A percentile compares a stretch with the other conserved stretches of the same genome.
Evolutionary conservation across 192 early-diverging fungal species (phyloP).

Genomic region (Pilaira anomala): DNA sequence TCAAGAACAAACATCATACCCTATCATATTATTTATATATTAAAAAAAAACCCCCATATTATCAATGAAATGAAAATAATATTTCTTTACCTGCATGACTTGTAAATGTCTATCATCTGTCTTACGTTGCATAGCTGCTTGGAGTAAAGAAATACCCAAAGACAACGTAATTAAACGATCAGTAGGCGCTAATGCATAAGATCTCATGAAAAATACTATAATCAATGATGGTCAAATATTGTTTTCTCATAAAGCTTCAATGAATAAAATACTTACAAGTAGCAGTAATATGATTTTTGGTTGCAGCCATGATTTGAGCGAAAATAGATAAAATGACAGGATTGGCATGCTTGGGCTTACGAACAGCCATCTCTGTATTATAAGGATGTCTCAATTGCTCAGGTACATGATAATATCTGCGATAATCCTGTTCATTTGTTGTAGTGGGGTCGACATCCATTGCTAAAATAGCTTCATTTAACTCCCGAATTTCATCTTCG

Average conservation of each 20-base stretch:
- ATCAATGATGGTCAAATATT: background rate
- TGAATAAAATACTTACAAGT: constrained; percentile 44
- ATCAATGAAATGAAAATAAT: background rate
- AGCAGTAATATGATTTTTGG: constrained; percentile 53
- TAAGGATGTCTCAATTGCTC: background rate
- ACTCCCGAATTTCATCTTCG: background rate
- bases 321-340: constrained; percentile 51
- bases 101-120: constrained; percentile 68
- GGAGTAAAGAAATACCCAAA: constrained; percentile 59
- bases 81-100: constrained; percentile 42
- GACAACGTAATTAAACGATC: constrained; percentile 68
- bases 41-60: background rate
- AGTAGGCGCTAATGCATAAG: constrained; percentile 54
- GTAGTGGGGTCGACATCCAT: constrained; percentile 11
- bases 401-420: constrained; percentile 9
- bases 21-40: too few relatives aligned
- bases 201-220: constrained; percentile 53
- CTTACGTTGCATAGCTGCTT: constrained; percentile 65
- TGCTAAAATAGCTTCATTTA: constrained; percentile 7
- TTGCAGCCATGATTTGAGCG: constrained; percentile 59
- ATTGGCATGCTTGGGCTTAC: background rate
- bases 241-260: too few relatives aligned
- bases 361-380: too few relatives aligned
- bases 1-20: constrained; percentile 64
- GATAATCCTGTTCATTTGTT: constrained; percentile 8